A percentile compares a stretch with the other conserved stretches of the same genome.
These are phyloP conservation scores for Ploettnerulaceae sp. DNA, from an alignment of 2,329 filamentous ascomycete genomes.

Conservation along the genomic window DNA sequence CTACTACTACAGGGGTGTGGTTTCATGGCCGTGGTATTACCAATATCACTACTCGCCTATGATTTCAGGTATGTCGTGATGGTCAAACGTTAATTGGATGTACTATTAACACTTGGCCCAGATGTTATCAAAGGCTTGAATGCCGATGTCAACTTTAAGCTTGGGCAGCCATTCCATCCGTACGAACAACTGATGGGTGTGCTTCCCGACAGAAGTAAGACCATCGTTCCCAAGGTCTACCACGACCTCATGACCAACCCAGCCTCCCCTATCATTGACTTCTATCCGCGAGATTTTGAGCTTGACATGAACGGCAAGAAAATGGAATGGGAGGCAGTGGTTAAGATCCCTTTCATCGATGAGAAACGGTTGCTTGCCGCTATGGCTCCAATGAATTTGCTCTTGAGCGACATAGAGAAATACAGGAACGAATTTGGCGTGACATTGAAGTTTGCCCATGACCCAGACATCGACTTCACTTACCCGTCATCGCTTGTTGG, in stretches of 20 bases:
- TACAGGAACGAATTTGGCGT: slow-evolving; percentile 86
- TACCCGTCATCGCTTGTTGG: slow-evolving; percentile 87
- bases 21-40: slow-evolving; percentile 99
- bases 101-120: slow-evolving; percentile 26
- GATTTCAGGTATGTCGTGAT: slow-evolving; percentile 63
- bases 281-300: slow-evolving; percentile 95
- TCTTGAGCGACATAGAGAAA: slow-evolving; percentile 74
- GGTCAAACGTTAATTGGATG: slow-evolving; percentile 19
- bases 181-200: slow-evolving; percentile 99
- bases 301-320: slow-evolving; percentile 99
- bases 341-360: slow-evolving; percentile 98
- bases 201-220: slow-evolving; percentile 93
- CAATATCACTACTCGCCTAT: slow-evolving; percentile 94
- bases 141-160: slow-evolving; percentile 84
- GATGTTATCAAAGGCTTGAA: slow-evolving; percentile 85
- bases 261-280: slow-evolving; percentile 91
- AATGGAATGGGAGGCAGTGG: slow-evolving; percentile 98
- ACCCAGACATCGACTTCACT: slow-evolving; percentile 67
- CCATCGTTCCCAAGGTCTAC: slow-evolving; percentile 83
- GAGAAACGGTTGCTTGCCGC: slow-evolving; percentile 78
- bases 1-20: slow-evolving; percentile 96
- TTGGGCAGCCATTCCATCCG: slow-evolving; percentile 91
- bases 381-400: slow-evolving; percentile 77
- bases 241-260: slow-evolving; percentile 89
- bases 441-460: slow-evolving; percentile 87